Evolutionary conservation across 1,284 basidiomycete species (phyloP).

Genomic region (Sporisorium sorghi): DNA sequence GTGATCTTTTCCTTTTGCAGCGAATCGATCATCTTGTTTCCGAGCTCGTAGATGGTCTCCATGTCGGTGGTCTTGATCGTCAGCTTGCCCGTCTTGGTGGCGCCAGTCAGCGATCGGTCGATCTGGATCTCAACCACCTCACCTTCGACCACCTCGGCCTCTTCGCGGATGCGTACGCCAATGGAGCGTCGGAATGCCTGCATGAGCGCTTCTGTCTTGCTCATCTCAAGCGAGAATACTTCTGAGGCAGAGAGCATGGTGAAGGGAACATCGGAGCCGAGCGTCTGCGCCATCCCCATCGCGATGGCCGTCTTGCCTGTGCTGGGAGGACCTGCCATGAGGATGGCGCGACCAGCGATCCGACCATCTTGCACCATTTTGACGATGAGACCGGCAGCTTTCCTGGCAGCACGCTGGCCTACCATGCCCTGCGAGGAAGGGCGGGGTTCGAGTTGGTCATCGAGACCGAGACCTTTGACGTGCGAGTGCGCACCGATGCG

Average conservation of each 20-base stretch:
- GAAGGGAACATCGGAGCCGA: conserved; percentile 94
- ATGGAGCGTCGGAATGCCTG: conserved; percentile 95
- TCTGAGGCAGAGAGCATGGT: conserved; percentile 97
- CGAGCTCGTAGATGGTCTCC: conserved; percentile 99
- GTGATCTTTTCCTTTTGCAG: conserved; percentile 96
- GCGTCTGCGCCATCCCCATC: conserved; percentile 92
- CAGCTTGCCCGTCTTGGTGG: conserved; percentile 96
- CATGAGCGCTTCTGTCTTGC: conserved; percentile 96
- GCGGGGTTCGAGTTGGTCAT: conserved; percentile 87
- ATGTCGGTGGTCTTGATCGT: conserved; percentile 99
- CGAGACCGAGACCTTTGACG: conserved; percentile 78
- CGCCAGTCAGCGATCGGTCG: conserved; percentile 94
- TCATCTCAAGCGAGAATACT: conserved; percentile 94
- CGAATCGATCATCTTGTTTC: conserved; percentile 98
- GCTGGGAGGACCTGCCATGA: conserved; percentile 95
- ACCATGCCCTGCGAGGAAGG: conserved; percentile 92
- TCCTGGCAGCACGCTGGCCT: conserved; percentile 91
- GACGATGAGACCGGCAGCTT: conserved; percentile 95
- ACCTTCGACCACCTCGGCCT: conserved; percentile 96
- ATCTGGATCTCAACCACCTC: conserved; percentile 99
- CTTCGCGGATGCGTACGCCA: conserved; percentile 96
- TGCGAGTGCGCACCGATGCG: conserved; percentile 68
- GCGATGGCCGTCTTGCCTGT: conserved; percentile 98
- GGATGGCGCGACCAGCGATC: conserved; percentile 92
- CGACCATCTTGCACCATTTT: conserved; percentile 97